A percentile compares a stretch with the other conserved stretches of the same genome.
Evolutionary conservation across 2,329 filamentous ascomycete genomes (phyloP).

Genomic region (Aspergillus amoenus): DNA sequence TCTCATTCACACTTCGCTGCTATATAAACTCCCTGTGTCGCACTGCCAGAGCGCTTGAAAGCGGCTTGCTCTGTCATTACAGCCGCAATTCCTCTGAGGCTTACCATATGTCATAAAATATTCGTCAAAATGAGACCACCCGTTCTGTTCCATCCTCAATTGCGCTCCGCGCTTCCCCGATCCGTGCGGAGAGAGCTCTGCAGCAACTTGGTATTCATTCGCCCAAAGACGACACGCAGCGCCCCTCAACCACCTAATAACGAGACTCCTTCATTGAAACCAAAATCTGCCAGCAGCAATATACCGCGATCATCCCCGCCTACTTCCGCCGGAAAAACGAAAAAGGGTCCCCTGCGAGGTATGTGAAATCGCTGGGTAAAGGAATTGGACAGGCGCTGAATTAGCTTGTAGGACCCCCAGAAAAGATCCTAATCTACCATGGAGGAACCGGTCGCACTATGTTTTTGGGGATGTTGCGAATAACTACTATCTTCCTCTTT

Average conservation of each 20-base stretch:
- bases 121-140: conserved; percentile 22
- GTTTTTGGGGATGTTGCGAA: conserved; percentile 68
- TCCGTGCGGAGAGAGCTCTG: conserved; percentile 27
- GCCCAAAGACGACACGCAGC: conserved; percentile 30
- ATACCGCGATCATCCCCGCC: conserved; percentile 16
- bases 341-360: conserved; percentile 30
- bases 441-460: conserved; percentile 66
- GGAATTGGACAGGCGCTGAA: conserved; percentile 10
- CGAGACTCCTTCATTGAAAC: conserved; percentile 17
- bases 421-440: conserved; percentile 69
- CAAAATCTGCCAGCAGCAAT: conserved; percentile 20
- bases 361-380: background rate
- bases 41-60: background rate
- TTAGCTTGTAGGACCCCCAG: conserved; percentile 32
- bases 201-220: conserved; percentile 23
- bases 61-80: background rate
- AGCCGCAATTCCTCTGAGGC: background rate
- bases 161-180: conserved; percentile 27
- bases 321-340: conserved; percentile 22
- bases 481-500: conserved; percentile 69
- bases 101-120: background rate
- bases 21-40: background rate
- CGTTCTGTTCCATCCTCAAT: conserved; percentile 31
- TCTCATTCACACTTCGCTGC: background rate
- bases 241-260: conserved; percentile 25